phyloP scores from a whole-genome alignment of 2,329 filamentous ascomycete genomes.

The Septoria linicola region DNA sequence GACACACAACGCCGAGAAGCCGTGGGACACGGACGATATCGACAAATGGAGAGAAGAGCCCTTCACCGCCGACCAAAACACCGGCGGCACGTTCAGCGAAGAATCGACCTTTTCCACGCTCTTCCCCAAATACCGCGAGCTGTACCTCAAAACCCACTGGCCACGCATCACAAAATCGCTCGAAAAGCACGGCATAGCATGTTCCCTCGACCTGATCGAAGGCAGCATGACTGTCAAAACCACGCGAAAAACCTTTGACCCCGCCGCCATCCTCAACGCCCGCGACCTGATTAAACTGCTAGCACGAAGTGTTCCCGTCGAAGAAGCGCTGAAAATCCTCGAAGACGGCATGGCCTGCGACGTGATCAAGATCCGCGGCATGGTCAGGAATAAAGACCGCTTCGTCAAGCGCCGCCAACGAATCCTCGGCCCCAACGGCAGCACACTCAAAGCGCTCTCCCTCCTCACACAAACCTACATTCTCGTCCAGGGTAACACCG shows the following conservation, averaged over 20 bases:
- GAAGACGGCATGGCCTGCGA: conserved; percentile 90
- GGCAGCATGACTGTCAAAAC: conserved; percentile 97
- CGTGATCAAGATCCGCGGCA: conserved; percentile 89
- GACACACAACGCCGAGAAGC: conserved; percentile 84
- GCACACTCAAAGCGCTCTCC: conserved; percentile 90
- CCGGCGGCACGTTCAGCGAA: conserved; percentile 80
- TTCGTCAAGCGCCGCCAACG: conserved; percentile 94
- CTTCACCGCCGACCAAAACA: conserved; percentile 84
- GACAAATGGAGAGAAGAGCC: conserved; percentile 93
- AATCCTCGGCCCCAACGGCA: conserved; percentile 86
- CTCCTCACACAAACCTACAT: conserved; percentile 90
- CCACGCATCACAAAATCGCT: conserved; percentile 83
- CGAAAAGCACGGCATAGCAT: conserved; percentile 84
- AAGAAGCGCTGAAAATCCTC: conserved; percentile 89
- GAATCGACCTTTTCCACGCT: conserved; percentile 83
- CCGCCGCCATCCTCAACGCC: conserved; percentile 87
- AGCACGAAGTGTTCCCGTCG: conserved; percentile 85
- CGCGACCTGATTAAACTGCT: conserved; percentile 92
- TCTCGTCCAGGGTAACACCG: conserved; percentile 94
- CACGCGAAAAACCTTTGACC: conserved; percentile 86
- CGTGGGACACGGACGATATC: conserved; percentile 94
- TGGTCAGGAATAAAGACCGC: conserved; percentile 89
- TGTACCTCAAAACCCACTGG: conserved; percentile 91
- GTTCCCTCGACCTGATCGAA: conserved; percentile 89
- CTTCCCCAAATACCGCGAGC: conserved; percentile 95